These are phyloP conservation scores for Liquidambar formosana DNA, from an alignment of 164 flowering plant genomes.

Conservation along the genomic window DNA sequence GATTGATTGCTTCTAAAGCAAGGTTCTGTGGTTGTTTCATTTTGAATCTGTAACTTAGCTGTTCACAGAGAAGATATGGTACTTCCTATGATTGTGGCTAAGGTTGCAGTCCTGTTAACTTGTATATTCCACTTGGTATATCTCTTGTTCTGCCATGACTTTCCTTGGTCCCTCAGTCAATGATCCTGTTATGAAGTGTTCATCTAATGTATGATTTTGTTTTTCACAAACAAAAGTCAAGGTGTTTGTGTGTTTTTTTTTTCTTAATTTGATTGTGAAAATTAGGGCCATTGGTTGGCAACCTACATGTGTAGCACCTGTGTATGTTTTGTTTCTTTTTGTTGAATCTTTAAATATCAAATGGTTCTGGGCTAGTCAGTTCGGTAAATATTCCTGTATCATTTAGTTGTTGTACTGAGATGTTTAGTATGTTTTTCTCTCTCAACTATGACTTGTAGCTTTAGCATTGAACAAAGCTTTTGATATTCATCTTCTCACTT, in stretches of 20 bases:
- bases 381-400: too few species aligned
- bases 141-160: neutral
- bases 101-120: neutral
- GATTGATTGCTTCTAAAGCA: neutral
- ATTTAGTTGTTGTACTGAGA: neutral
- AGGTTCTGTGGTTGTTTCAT: neutral
- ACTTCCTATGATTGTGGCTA: neutral
- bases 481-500: neutral
- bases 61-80: neutral
- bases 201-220: neutral
- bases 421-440: neutral
- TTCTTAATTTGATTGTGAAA: neutral
- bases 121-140: neutral
- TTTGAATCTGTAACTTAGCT: neutral
- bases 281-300: neutral
- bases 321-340: too few species aligned
- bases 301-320: neutral
- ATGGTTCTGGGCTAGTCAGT: too few species aligned
- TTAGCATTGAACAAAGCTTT: neutral
- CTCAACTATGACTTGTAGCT: neutral
- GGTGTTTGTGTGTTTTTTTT: neutral
- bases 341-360: too few species aligned
- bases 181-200: neutral
- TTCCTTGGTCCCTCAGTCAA: neutral
- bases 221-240: too few species aligned